Evolutionary conservation across 257 asterid genomes (phyloP), one percentile per base, ranked within the genome.

Genomic region (Paraleonurus japonicus): DNA sequence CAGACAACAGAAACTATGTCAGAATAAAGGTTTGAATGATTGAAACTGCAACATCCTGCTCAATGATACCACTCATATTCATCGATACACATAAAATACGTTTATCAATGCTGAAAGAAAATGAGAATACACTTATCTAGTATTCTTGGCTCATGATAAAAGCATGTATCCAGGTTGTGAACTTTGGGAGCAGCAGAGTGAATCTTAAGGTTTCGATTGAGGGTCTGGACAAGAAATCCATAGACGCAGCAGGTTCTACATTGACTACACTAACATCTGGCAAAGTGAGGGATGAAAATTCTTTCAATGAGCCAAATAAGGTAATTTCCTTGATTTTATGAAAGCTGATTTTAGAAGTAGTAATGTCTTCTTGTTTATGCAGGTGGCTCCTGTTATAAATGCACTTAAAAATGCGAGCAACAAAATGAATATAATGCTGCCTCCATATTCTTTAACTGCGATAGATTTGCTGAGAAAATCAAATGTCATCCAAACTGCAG

Each of bases 241-340:
- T 86, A 68, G 84, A 87, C 9, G 45, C 82, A 64, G 24, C 22
- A 26, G 96, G 91, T n/a, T 85, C 87, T 43, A 74, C 82, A 28
- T 74, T 80, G 67, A 85, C 90, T 22, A 71, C 83, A 37, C 76
- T 93, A 48, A 85, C 92, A 54, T 89, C 98, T 27, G 65, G 23
- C 7, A 87, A 77, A 53, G 79, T 75, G 80, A 82, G 67, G 89
- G 97, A 86, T 75, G 98, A 90, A 79, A 93, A 93, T 75, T 83
- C 94, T 67, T 93, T 93, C 81, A 71, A n/a, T 26, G 62, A 84
- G 57, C 96, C 92, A 27, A 81, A 53, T 8, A 92, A 87, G 92
- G 98, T 88, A 79, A 1, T 61, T 41, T 51, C 1, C 26, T 0
- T 51, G 59, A 7, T 22, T 23, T 54, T 55, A 24, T n/a, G 4